Evolutionary conservation across 129 eudicot genomes (phyloP), one percentile per base, ranked within the genome.

Genomic region (Pittosporum tobira): DNA sequence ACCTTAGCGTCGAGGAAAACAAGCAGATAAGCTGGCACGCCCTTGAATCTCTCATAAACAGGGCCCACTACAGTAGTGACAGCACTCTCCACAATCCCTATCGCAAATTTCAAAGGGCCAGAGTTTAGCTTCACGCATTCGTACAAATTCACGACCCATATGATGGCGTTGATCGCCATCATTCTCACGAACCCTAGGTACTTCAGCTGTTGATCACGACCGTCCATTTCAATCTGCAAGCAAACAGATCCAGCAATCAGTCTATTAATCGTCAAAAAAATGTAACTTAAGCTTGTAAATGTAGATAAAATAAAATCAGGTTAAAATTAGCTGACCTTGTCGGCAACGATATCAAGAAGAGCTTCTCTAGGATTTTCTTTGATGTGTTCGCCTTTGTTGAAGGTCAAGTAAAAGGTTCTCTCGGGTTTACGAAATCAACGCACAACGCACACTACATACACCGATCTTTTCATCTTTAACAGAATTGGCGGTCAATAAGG

Each of bases 1-100:
- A 88, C 96, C 96, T 84, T 74, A 0, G 63, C 36, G 47, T 88
- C 94, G 25, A 77, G 73, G 44, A 88, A 88, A 73, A 28, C 77
- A 4, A 81, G 73, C 29, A 74, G 53, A 25, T 63, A 47, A 61
- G 30, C 67, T 40, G 85, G 73, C 46, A 77, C 54, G 48, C 57
- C 79, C 57, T 73, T 76, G 51, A 81, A 61, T 30, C 59, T 69
- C 28, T 74, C 60, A 49, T 66, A 88, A 40, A 81, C 75, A 14
- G 96, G 96, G 25, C 72, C 64, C 3, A 79, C 65, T 10, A 63
- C 71, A 0, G 73, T 37, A 14, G 66, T 70, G 8, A 84, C 74
- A n/a, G 77, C 69, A 26, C 61, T 73, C 56, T 88, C 96, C 6
- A 66, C 85, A 15, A 65, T 36, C 9, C 45, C 76, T 50, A 83